Conservation (phyloP, 768 basidiomycete genomes). For the Tricholoma terreum region DNA sequence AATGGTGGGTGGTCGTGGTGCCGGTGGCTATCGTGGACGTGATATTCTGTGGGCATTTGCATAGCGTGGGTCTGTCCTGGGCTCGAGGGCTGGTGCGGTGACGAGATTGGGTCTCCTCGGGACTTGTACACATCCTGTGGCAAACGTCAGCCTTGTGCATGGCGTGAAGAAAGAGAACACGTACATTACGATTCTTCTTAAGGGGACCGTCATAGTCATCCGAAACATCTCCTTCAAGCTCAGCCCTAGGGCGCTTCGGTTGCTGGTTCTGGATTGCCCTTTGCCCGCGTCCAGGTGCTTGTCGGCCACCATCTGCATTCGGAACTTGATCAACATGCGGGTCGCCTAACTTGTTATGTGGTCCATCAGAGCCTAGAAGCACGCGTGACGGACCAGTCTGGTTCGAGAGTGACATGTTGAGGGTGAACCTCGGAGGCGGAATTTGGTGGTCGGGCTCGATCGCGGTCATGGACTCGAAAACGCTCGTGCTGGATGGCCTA, state of each 20-base stretch:
- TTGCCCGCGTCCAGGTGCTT: background rate
- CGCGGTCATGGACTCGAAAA: background rate
- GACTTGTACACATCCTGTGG: constrained; percentile 8
- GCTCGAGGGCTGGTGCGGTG: constrained; percentile 4
- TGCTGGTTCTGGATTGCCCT: background rate
- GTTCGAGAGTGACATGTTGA: constrained; percentile 12
- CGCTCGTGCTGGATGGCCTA: constrained; percentile 1
- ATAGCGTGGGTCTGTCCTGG: background rate
- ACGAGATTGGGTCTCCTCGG: constrained; percentile 3
- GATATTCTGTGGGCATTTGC: constrained; percentile 4
- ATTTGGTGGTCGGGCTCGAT: constrained; percentile 2
- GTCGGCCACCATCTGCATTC: background rate
- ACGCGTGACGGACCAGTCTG: constrained; percentile 17
- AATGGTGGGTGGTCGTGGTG: constrained; percentile 4
- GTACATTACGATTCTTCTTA: constrained; percentile 11
- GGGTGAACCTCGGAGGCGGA: constrained; percentile 4
- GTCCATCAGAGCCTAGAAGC: constrained; percentile 11
- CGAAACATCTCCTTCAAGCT: constrained; percentile 1
- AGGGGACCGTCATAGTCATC: background rate
- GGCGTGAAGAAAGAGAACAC: background rate
- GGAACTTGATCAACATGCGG: background rate
- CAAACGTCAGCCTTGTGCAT: background rate
- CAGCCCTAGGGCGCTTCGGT: constrained; percentile 1
- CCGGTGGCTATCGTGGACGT: background rate
- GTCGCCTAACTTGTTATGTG: background rate